Conservation (phyloP, 2,329 filamentous ascomycete species). For the Nemania sp. region DNA sequence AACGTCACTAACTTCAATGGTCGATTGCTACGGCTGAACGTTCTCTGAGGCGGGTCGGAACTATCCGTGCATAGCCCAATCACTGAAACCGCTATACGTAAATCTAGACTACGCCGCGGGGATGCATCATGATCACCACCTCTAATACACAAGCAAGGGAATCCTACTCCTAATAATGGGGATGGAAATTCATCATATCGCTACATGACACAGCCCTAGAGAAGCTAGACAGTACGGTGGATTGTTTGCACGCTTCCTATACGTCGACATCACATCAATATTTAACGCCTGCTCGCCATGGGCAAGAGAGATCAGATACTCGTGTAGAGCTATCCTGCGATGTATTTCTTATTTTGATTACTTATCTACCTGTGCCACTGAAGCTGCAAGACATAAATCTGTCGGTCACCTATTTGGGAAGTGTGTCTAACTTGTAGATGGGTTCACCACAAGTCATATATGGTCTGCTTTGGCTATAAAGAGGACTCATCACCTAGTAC, state of each 20-base stretch:
- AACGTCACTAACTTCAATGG: too few species aligned
- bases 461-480: slow-evolving; percentile 10
- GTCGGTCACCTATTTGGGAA: slow-evolving; percentile 23
- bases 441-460: not conserved
- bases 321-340: too few species aligned
- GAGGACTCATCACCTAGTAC: not conserved
- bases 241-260: too few species aligned
- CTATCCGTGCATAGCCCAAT: too few species aligned
- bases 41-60: too few species aligned
- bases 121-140: not conserved
- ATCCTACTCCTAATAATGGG: too few species aligned
- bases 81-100: too few species aligned
- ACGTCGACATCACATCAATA: too few species aligned
- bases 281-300: not conserved
- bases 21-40: too few species aligned
- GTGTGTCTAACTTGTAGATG: not conserved
- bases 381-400: not conserved
- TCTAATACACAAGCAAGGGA: not conserved
- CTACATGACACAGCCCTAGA: too few species aligned
- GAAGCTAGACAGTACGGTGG: too few species aligned
- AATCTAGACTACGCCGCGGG: not conserved
- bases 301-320: not conserved
- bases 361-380: not conserved
- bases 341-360: not conserved
- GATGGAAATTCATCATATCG: too few species aligned